Evolutionary conservation across 2,329 filamentous ascomycete genomes (phyloP).

Genomic region (Nemania bipapillata): DNA sequence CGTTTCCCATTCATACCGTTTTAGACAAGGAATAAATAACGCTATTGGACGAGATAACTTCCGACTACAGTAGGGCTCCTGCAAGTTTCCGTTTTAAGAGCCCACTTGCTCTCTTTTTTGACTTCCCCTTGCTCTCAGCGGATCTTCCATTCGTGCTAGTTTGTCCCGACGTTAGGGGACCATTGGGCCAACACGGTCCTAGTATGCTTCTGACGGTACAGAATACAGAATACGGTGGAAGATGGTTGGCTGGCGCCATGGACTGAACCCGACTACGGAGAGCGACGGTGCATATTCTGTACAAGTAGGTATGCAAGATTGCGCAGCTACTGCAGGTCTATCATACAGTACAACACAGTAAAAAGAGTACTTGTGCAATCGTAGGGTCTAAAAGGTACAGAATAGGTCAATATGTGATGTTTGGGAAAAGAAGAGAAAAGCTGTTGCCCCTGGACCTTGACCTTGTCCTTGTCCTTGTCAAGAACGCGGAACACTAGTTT

Average conservation of each 20-base stretch:
- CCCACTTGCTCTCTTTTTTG: neutral
- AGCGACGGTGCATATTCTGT: constrained; percentile 22
- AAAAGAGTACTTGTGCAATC: neutral
- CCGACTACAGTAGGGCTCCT: neutral
- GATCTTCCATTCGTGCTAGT: constrained; percentile 6
- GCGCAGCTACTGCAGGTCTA: constrained; percentile 33
- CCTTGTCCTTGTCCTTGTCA: constrained; percentile 1
- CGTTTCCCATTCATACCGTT: neutral
- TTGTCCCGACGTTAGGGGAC: constrained; percentile 29
- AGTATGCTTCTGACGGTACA: neutral
- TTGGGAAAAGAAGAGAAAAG: neutral
- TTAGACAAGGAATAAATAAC: neutral
- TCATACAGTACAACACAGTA: constrained; percentile 20
- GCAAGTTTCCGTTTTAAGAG: neutral
- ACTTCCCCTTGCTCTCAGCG: neutral
- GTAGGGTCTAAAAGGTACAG: neutral
- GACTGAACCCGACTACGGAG: constrained; percentile 12
- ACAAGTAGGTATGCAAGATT: constrained; percentile 40
- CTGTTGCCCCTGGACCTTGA: too few species aligned
- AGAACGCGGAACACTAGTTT: constrained; percentile 6
- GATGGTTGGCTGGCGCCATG: constrained; percentile 13
- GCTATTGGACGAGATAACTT: neutral
- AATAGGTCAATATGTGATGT: neutral
- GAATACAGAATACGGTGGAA: constrained; percentile 1
- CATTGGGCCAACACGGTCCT: constrained; percentile 18